phyloP scores from a whole-genome alignment of 2,329 filamentous ascomycete species.

The Monosporascus sp. region DNA sequence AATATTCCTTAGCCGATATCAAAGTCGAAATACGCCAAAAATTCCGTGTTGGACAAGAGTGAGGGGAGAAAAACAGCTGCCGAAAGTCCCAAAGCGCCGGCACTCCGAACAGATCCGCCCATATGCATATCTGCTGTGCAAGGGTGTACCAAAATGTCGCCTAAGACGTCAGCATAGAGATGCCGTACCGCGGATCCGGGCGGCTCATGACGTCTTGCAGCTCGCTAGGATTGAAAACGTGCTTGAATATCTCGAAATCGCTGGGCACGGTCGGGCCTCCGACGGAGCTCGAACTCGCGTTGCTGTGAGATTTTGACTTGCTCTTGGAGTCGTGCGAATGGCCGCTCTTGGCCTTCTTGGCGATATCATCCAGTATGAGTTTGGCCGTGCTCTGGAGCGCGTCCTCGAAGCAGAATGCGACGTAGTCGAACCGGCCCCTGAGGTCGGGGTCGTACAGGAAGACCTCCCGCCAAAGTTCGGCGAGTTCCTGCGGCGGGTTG shows the following conservation, averaged over 20 bases:
- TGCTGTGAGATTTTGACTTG: slow-evolving; percentile 24
- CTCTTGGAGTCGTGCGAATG: slow-evolving; percentile 22
- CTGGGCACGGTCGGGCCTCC: slow-evolving; percentile 19
- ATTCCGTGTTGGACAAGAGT: background rate
- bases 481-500: slow-evolving; percentile 61
- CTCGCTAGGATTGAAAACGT: slow-evolving; percentile 45
- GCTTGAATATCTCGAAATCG: slow-evolving; percentile 50
- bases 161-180: slow-evolving; percentile 44
- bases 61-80: background rate
- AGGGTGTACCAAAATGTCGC: background rate
- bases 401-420: slow-evolving; percentile 62
- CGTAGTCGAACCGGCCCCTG: slow-evolving; percentile 54
- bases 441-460: slow-evolving; percentile 59
- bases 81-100: background rate
- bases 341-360: slow-evolving; percentile 41
- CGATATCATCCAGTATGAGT: slow-evolving; percentile 49
- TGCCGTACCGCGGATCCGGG: slow-evolving; percentile 49
- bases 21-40: background rate
- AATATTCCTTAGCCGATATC: too few relatives aligned
- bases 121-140: background rate
- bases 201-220: slow-evolving; percentile 45
- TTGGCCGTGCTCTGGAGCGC: slow-evolving; percentile 46
- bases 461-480: slow-evolving; percentile 61
- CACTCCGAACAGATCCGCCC: background rate
- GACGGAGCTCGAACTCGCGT: slow-evolving; percentile 19